A percentile compares a stretch with the other conserved stretches of the same genome.
Evolutionary conservation across 1,139 yeast species (phyloP).

Genomic region (Geotrichum fermentans): DNA sequence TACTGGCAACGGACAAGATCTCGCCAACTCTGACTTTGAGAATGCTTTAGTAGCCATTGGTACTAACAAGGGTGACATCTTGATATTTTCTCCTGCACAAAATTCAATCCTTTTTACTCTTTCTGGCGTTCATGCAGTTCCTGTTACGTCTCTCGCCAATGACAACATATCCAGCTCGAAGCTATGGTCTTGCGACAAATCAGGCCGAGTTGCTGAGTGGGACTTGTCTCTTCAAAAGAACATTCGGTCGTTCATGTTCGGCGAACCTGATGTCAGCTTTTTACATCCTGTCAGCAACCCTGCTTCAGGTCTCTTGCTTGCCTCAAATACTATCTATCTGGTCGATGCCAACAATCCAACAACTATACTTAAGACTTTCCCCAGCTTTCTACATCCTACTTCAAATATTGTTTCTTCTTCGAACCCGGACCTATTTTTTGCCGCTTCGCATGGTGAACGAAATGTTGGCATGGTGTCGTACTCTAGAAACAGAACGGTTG

Average conservation of each 20-base stretch:
- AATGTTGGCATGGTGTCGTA: conserved; percentile 67
- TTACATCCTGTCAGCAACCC: conserved; percentile 42
- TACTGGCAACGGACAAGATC: conserved; percentile 2
- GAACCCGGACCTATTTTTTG: conserved; percentile 41
- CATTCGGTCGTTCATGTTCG: conserved; percentile 44
- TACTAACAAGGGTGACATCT: conserved; percentile 58
- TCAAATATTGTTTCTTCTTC: conserved; percentile 20
- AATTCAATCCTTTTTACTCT: conserved; percentile 53
- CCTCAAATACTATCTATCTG: conserved; percentile 60
- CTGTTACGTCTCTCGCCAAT: conserved; percentile 49
- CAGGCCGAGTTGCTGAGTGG: conserved; percentile 63
- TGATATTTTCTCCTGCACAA: conserved; percentile 64
- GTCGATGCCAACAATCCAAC: conserved; percentile 38
- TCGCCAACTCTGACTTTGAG: conserved; percentile 8
- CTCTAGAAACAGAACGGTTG: conserved; percentile 36
- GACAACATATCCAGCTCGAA: conserved; percentile 29
- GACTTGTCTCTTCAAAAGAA: conserved; percentile 46
- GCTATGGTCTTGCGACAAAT: conserved; percentile 58
- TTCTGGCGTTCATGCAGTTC: conserved; percentile 47
- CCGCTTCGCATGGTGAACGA: conserved; percentile 73
- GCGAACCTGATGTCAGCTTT: conserved; percentile 32
- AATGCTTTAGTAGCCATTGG: conserved; percentile 52
- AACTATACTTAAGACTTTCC: conserved; percentile 24
- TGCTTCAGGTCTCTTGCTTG: conserved; percentile 44
- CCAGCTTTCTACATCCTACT: conserved; percentile 31